Evolutionary conservation across 352 stramenopile species (phyloP).

Genomic region (Phytopythium helicoides): DNA sequence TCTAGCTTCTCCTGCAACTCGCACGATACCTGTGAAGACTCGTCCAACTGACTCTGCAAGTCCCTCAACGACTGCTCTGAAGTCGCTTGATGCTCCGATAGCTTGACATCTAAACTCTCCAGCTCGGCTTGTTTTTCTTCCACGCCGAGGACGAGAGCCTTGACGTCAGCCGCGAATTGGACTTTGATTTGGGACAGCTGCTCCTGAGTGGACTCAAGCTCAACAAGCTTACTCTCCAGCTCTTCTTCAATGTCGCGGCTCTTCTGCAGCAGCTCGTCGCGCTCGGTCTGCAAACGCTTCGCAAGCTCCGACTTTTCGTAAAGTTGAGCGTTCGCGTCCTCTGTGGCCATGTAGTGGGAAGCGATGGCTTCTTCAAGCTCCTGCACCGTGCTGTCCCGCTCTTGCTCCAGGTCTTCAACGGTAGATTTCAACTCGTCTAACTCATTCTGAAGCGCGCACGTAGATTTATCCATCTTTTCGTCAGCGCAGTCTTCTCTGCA

Average conservation of each 20-base stretch:
- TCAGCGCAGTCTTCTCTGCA: conserved; percentile 17
- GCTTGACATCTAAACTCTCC: background rate
- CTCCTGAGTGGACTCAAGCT: background rate
- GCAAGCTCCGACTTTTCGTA: conserved; percentile 8
- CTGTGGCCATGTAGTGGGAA: conserved; percentile 18
- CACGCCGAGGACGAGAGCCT: background rate
- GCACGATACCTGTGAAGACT: background rate
- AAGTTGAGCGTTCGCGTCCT: conserved; percentile 10
- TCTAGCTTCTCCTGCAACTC: background rate
- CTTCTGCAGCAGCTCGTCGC: conserved; percentile 7
- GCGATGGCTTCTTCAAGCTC: conserved; percentile 13
- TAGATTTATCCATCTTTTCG: conserved; percentile 5
- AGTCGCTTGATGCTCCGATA: background rate
- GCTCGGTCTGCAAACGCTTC: background rate
- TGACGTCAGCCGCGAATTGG: background rate
- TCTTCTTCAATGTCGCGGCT: conserved; percentile 12
- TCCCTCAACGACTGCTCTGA: background rate
- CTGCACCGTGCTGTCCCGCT: conserved; percentile 15
- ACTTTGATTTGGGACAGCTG: background rate
- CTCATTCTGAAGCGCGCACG: conserved; percentile 6
- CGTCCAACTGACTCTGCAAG: background rate
- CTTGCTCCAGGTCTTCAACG: conserved; percentile 4
- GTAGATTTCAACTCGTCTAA: conserved; percentile 15
- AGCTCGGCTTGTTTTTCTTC: conserved; percentile 3
- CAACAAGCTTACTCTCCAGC: conserved; percentile 6